These are phyloP conservation scores for Myochromella boudieri DNA, from an alignment of 768 basidiomycete species.

Conservation along the genomic window DNA sequence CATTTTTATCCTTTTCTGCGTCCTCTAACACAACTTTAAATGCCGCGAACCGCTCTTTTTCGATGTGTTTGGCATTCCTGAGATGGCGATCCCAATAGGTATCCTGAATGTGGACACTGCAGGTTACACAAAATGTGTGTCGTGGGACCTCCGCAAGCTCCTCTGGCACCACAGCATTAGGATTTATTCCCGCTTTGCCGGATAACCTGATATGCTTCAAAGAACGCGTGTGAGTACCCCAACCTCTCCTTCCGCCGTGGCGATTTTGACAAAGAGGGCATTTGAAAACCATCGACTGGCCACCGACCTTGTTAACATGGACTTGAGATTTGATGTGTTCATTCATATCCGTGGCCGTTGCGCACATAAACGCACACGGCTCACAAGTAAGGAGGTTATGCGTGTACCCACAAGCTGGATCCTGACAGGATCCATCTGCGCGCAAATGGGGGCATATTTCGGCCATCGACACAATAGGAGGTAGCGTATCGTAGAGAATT, in stretches of 20 bases:
- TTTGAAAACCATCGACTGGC: constrained; percentile 5
- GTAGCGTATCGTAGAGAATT: background rate
- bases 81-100: constrained; percentile 35
- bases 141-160: constrained; percentile 14
- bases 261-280: constrained; percentile 14
- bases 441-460: constrained; percentile 19
- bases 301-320: constrained; percentile 16
- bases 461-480: background rate
- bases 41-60: constrained; percentile 34
- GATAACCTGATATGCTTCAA: constrained; percentile 5
- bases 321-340: constrained; percentile 11
- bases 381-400: constrained; percentile 20
- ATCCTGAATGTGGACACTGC: constrained; percentile 22
- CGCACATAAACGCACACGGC: constrained; percentile 21
- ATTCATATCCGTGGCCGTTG: constrained; percentile 12
- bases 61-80: constrained; percentile 27
- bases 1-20: constrained; percentile 56
- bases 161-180: constrained; percentile 28
- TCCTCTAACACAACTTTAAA: constrained; percentile 47
- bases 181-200: background rate
- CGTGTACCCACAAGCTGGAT: constrained; percentile 7
- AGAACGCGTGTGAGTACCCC: constrained; percentile 8
- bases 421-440: constrained; percentile 17
- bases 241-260: constrained; percentile 3
- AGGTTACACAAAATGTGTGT: constrained; percentile 27